Evolutionary conservation across 805 yeast species (phyloP), one percentile per base, ranked within the genome.

Genomic region (Yarrowia sp.): DNA sequence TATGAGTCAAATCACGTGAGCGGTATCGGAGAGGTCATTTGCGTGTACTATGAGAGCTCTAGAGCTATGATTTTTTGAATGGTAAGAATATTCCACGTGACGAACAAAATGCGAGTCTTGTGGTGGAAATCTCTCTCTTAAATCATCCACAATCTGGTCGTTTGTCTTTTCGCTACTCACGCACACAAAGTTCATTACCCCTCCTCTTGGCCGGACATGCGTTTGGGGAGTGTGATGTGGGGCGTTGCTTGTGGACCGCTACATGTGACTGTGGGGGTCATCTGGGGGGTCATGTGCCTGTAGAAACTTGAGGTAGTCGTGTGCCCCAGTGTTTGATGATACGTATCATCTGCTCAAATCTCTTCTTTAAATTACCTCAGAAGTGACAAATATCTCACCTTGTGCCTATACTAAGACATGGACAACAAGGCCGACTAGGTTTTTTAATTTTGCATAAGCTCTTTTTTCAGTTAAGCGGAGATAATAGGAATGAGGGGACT

Each of bases 401-500:
- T 28, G 54, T 17, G 36, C 30, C 19, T 24, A n/a, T 41, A 16
- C 54, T 48, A 48, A 48, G 38, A 30, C 38, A 30, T 51, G n/a
- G 41, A 35, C 38, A 35, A 51, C 59, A 33, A 51, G 24, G 59
- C 21, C 16, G 17, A 22, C 32, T 19, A 35, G 46, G 46, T 54
- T 54, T 54, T 21, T 38, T 28, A 12, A 28, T 17, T 54, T 26
- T 36, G 61, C 61, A 54, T 54, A 54, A 54, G 61, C 61, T 54
- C 46, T 54, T 33, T 35, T 54, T 33, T 36, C 46, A 36, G 61
- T 54, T 36, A 54, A 36, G 46, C 44, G 61, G 44, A 36, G 61
- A 38, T 36, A 54, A 35, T 35, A 24, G 59, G 43, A 51, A 51
- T 51, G 59, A 51, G 59, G 59, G 59, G 59, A 16, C 22, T 3